Evolutionary conservation across 257 asterid species (phyloP).

Genomic region (Rubia yunnanensis): DNA sequence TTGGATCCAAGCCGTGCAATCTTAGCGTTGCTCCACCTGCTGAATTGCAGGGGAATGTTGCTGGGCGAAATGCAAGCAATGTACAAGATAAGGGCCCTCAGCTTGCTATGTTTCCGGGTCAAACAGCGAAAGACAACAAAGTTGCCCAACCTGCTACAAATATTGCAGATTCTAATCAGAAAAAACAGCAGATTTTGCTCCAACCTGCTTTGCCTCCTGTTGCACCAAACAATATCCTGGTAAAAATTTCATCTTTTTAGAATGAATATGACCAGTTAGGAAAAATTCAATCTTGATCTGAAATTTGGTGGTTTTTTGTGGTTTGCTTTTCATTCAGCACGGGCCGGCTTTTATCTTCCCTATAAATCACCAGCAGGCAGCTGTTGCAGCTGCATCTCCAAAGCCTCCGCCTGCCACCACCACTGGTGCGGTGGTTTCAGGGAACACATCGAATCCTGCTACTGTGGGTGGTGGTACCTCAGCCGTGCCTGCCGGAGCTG

Average conservation of each 20-base stretch:
- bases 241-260: slow-evolving; percentile 11
- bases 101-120: slow-evolving; percentile 29
- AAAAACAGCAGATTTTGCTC: slow-evolving; percentile 68
- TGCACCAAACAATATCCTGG: slow-evolving; percentile 63
- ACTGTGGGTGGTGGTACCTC: slow-evolving; percentile 26
- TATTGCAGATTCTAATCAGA: slow-evolving; percentile 46
- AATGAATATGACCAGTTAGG: too few relatives aligned
- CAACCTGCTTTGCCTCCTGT: slow-evolving; percentile 86
- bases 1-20: slow-evolving; percentile 56
- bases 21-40: slow-evolving; percentile 40
- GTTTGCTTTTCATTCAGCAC: slow-evolving; percentile 24
- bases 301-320: background rate
- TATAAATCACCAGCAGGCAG: slow-evolving; percentile 71
- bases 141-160: slow-evolving; percentile 38
- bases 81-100: slow-evolving; percentile 42
- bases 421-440: slow-evolving; percentile 20
- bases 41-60: slow-evolving; percentile 43
- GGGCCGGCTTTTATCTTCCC: slow-evolving; percentile 92
- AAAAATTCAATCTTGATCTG: background rate
- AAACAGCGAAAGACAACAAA: slow-evolving; percentile 47
- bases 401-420: slow-evolving; percentile 23
- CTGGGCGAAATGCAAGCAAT: slow-evolving; percentile 31
- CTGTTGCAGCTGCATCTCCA: slow-evolving; percentile 37
- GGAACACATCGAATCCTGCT: slow-evolving; percentile 27
- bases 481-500: background rate